phyloP scores from a whole-genome alignment of 345 rosid genomes.

The Lumnitzera racemosa region DNA sequence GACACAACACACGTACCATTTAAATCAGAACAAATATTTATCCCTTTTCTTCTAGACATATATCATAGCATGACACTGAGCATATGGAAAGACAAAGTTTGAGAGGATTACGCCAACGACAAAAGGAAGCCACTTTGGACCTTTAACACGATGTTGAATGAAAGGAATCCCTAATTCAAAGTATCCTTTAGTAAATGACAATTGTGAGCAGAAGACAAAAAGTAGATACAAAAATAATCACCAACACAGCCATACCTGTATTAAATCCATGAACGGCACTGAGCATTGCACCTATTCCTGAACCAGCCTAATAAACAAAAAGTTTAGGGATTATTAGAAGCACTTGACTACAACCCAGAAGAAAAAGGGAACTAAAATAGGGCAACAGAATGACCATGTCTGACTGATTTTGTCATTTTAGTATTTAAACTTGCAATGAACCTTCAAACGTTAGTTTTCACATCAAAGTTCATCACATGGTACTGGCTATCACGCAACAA shows the following conservation, averaged over 20 bases:
- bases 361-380: not conserved
- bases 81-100: not conserved
- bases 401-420: no score
- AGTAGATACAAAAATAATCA: conserved; percentile 6
- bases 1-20: not conserved
- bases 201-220: not conserved
- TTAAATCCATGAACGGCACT: conserved; percentile 81
- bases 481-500: no score
- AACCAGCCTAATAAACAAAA: conserved; percentile 54
- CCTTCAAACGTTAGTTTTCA: no score
- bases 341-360: not conserved
- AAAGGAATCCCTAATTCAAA: conserved; percentile 60
- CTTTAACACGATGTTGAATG: conserved; percentile 60
- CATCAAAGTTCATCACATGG: no score
- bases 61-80: not conserved
- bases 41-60: not conserved
- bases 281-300: conserved; percentile 85
- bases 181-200: conserved; percentile 2
- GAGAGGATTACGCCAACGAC: conserved; percentile 50
- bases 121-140: conserved; percentile 86
- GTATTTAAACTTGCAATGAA: no score
- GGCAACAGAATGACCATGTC: no score
- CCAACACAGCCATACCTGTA: conserved; percentile 37
- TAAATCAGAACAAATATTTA: no score
- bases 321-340: not conserved